A percentile compares a stretch with the other conserved stretches of the same genome.
Evolutionary conservation across 345 rosid genomes (phyloP).

Genomic region (Salix viminalis): DNA sequence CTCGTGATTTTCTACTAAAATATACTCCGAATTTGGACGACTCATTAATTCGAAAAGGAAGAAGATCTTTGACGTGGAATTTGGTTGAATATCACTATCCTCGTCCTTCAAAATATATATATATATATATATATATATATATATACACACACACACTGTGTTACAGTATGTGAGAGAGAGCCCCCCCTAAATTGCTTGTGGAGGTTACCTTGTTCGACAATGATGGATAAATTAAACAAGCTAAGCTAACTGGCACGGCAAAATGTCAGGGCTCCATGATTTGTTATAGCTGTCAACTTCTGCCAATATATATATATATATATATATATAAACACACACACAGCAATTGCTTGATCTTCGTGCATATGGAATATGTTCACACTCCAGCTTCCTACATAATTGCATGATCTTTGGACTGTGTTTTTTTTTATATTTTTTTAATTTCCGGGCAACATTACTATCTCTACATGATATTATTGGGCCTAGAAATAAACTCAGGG

Average conservation of each 20-base stretch:
- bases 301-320: too few species aligned
- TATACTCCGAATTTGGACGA: not conserved
- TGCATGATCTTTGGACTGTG: too few species aligned
- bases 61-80: not conserved
- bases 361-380: too few species aligned
- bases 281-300: not conserved
- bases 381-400: too few species aligned
- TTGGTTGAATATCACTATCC: conserved; percentile 18
- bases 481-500: too few species aligned
- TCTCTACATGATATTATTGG: too few species aligned
- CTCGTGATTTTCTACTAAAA: not conserved
- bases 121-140: not conserved
- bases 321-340: too few species aligned
- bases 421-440: too few species aligned
- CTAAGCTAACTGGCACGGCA: conserved; percentile 17
- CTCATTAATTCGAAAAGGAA: not conserved
- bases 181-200: not conserved
- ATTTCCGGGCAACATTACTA: too few species aligned
- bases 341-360: too few species aligned
- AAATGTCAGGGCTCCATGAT: not conserved
- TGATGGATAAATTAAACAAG: not conserved
- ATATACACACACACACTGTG: too few species aligned
- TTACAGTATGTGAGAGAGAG: not conserved
- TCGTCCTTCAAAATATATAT: not conserved
- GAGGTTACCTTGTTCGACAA: not conserved